phyloP scores from a whole-genome alignment of 2,329 filamentous ascomycete species.

The Diplodia corticola region DNA sequence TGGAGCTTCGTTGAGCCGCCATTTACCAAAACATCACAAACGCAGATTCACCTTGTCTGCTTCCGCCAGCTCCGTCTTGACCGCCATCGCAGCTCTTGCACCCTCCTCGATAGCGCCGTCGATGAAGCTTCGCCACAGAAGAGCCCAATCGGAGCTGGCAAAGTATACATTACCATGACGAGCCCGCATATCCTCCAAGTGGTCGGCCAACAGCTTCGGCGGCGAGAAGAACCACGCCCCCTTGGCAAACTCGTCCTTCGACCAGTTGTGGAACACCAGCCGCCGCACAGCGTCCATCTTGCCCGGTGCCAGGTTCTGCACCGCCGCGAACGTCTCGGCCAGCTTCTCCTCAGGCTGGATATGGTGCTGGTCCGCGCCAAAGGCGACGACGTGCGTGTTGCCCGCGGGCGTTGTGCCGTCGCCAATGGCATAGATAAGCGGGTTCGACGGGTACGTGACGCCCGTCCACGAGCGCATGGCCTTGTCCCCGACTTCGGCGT shows the following conservation, averaged over 20 bases:
- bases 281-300: conserved; percentile 25
- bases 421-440: conserved; percentile 47
- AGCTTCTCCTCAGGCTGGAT: conserved; percentile 48
- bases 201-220: conserved; percentile 41
- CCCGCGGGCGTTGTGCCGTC: conserved; percentile 44
- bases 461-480: conserved; percentile 48
- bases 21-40: background rate
- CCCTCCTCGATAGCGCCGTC: conserved; percentile 54
- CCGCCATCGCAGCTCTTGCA: conserved; percentile 37
- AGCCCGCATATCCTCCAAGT: conserved; percentile 45
- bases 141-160: conserved; percentile 52
- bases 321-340: conserved; percentile 34
- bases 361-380: conserved; percentile 47
- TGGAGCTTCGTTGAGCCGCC: background rate
- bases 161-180: conserved; percentile 50
- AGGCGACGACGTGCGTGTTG: conserved; percentile 52
- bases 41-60: background rate
- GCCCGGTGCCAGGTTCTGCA: conserved; percentile 34
- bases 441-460: conserved; percentile 46
- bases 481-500: conserved; percentile 46
- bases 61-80: conserved; percentile 26
- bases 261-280: conserved; percentile 51
- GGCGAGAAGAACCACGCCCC: conserved; percentile 48
- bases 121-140: conserved; percentile 53
- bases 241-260: conserved; percentile 49